These are phyloP conservation scores for Cryphonectria radicalis DNA, from an alignment of 2,329 filamentous ascomycete species.

Conservation along the genomic window DNA sequence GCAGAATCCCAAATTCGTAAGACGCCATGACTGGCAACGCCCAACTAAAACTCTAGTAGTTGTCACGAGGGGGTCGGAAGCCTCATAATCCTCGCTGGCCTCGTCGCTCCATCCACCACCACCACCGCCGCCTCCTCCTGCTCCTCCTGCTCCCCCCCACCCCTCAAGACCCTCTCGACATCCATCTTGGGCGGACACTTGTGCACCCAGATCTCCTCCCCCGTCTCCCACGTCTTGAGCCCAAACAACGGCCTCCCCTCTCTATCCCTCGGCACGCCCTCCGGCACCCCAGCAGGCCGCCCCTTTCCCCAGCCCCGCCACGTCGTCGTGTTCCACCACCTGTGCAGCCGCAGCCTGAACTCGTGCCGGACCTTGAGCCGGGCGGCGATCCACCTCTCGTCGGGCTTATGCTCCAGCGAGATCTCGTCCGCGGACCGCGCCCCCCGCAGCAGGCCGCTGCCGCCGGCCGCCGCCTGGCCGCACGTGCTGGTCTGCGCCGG, in stretches of 20 bases:
- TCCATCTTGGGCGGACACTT: constrained; percentile 36
- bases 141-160: background rate
- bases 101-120: background rate
- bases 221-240: constrained; percentile 38
- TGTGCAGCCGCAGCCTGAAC: constrained; percentile 52
- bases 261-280: constrained; percentile 41
- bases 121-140: background rate
- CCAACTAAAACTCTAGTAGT: background rate
- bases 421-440: constrained; percentile 48
- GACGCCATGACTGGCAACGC: background rate
- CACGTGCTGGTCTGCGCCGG: constrained; percentile 46
- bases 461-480: constrained; percentile 57
- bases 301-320: constrained; percentile 39
- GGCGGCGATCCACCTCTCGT: constrained; percentile 62
- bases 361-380: constrained; percentile 63
- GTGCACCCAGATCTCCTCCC: constrained; percentile 41
- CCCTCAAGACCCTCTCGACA: constrained; percentile 30
- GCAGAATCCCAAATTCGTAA: background rate
- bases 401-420: constrained; percentile 56
- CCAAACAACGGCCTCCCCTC: constrained; percentile 43
- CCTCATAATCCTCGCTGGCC: background rate
- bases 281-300: constrained; percentile 34
- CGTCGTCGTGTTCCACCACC: constrained; percentile 38
- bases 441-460: constrained; percentile 48
- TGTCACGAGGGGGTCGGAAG: constrained; percentile 6